These are phyloP conservation scores for Daldinia loculata DNA, from an alignment of 495 filamentous ascomycete genomes.

Conservation along the genomic window DNA sequence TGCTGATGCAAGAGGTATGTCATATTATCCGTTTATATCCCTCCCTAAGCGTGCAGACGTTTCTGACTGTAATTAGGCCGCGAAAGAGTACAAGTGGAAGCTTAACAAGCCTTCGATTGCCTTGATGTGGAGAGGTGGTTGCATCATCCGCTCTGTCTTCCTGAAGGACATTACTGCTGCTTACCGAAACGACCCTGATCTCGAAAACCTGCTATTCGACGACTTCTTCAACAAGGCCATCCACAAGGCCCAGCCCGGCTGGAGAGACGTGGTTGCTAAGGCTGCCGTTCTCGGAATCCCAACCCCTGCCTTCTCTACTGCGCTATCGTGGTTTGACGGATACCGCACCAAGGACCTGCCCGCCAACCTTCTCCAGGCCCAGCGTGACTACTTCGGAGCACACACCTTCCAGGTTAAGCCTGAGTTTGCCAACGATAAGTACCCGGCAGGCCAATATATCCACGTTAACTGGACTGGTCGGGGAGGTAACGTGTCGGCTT, in stretches of 20 bases:
- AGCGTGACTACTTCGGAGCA: constrained; percentile 98
- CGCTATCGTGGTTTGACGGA: constrained; percentile 96
- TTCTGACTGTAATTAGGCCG: constrained; percentile 66
- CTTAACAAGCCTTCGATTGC: constrained; percentile 99
- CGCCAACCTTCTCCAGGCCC: constrained; percentile 96
- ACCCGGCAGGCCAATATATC: constrained; percentile 86
- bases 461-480: constrained; percentile 99
- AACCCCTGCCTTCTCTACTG: constrained; percentile 93
- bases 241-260: constrained; percentile 92
- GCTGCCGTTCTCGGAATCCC: constrained; percentile 92
- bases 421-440: constrained; percentile 81
- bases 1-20: constrained; percentile 98
- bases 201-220: constrained; percentile 98
- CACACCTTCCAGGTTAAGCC: constrained; percentile 99
- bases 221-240: constrained; percentile 99
- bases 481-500: constrained; percentile 95
- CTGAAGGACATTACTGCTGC: constrained; percentile 98
- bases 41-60: neutral
- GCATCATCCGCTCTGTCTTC: constrained; percentile 99
- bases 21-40: neutral
- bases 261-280: constrained; percentile 94
- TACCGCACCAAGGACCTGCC: constrained; percentile 95
- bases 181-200: constrained; percentile 92
- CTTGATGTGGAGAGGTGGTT: constrained; percentile 99
- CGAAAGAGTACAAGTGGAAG: constrained; percentile 96